phyloP scores from a whole-genome alignment of 805 yeast species.

The Candida coleopterorum region DNA sequence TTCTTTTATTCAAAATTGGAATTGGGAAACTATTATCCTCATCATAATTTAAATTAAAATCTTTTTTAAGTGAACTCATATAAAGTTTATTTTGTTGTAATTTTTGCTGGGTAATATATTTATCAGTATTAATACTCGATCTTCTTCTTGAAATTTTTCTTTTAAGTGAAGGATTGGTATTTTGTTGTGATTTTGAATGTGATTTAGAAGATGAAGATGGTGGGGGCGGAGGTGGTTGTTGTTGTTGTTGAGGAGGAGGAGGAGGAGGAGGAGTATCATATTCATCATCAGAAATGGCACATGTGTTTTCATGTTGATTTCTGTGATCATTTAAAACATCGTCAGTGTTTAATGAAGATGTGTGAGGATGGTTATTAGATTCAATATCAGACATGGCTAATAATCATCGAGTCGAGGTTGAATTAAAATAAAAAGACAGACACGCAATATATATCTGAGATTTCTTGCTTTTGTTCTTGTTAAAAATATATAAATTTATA shows the following conservation, averaged over 20 bases:
- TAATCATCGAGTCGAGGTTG: not conserved
- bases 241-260: constrained; percentile 1
- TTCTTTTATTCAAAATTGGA: constrained; percentile 15
- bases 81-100: constrained; percentile 6
- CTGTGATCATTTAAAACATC: constrained; percentile 38
- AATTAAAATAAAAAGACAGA: too few species aligned
- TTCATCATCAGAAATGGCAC: constrained; percentile 16
- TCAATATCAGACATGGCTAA: constrained; percentile 36
- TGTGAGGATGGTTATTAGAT: constrained; percentile 26
- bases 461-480: too few species aligned
- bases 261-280: not conserved
- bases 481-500: too few species aligned
- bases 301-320: constrained; percentile 19
- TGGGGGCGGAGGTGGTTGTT: not conserved
- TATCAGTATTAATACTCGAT: constrained; percentile 4
- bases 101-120: constrained; percentile 3
- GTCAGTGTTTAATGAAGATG: constrained; percentile 15
- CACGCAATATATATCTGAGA: too few species aligned
- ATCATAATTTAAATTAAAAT: constrained; percentile 16
- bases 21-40: constrained; percentile 13
- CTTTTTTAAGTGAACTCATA: constrained; percentile 15
- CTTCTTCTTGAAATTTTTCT: constrained; percentile 5
- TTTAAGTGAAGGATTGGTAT: not conserved
- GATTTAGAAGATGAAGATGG: not conserved
- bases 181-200: constrained; percentile 1